A percentile compares a stretch with the other conserved stretches of the same genome.
These are phyloP conservation scores for Backusella circina DNA, from an alignment of 192 early-diverging fungal species.

Conservation along the genomic window DNA sequence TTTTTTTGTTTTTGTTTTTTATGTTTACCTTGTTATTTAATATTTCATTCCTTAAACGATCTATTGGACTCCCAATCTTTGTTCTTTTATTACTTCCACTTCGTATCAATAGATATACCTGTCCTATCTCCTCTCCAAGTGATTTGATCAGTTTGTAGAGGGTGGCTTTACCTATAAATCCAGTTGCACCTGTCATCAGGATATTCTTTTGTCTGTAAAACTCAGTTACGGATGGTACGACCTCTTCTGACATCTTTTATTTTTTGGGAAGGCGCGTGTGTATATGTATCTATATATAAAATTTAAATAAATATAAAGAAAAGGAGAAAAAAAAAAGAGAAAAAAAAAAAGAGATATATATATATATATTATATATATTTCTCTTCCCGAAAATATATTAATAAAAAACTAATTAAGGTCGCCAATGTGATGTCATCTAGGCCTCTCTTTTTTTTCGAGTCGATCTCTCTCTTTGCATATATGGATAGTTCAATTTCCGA, in stretches of 20 bases:
- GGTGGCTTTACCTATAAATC: slow-evolving; percentile 53
- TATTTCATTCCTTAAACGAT: slow-evolving; percentile 33
- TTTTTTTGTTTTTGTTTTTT: not conserved
- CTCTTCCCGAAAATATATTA: not conserved
- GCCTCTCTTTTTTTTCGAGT: not conserved
- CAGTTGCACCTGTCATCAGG: slow-evolving; percentile 50
- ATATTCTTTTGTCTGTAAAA: slow-evolving; percentile 37
- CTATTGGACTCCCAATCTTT: slow-evolving; percentile 33
- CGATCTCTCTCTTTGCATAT: not conserved
- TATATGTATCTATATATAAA: too few relatives aligned
- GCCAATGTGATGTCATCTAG: not conserved
- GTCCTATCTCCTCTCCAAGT: slow-evolving; percentile 37
- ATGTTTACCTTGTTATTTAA: slow-evolving; percentile 26
- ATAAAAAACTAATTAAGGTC: not conserved
- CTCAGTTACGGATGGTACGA: not conserved
- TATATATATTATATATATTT: too few relatives aligned
- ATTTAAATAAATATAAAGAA: not conserved
- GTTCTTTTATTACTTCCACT: slow-evolving; percentile 32
- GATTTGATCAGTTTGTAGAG: slow-evolving; percentile 46
- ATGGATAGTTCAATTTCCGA: not conserved
- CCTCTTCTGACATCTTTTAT: not conserved
- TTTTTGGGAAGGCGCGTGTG: not conserved
- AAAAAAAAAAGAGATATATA: not conserved
- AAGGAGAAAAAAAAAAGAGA: not conserved
- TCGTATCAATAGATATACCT: slow-evolving; percentile 21